A percentile compares a stretch with the other conserved stretches of the same genome.
phyloP scores from a whole-genome alignment of 2,329 filamentous ascomycete species.

The Phialophora expanda region DNA sequence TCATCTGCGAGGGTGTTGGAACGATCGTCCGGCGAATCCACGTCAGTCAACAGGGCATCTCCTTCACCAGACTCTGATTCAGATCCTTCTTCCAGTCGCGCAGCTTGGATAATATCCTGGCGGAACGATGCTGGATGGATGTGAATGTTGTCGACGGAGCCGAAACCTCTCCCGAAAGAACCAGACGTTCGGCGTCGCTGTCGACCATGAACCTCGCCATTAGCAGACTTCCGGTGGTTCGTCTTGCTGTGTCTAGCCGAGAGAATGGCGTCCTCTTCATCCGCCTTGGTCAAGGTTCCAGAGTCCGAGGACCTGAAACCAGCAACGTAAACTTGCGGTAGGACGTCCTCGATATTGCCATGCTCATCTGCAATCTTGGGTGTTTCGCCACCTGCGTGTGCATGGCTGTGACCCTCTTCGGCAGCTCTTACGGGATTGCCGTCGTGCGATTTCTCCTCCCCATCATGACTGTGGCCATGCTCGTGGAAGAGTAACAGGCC shows the following conservation, averaged over 20 bases:
- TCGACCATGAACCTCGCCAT: constrained; percentile 47
- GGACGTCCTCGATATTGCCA: constrained; percentile 65
- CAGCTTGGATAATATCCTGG: constrained; percentile 89
- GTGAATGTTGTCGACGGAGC: constrained; percentile 71
- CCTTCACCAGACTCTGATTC: constrained; percentile 56
- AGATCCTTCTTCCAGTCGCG: constrained; percentile 63
- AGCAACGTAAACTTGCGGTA: constrained; percentile 66
- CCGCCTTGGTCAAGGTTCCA: constrained; percentile 38
- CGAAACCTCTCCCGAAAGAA: constrained; percentile 63
- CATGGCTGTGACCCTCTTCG: constrained; percentile 60
- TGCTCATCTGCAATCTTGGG: constrained; percentile 58
- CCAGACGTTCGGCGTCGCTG: constrained; percentile 65
- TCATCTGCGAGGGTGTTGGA: constrained; percentile 33
- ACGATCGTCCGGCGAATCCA: constrained; percentile 43
- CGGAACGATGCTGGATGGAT: constrained; percentile 90
- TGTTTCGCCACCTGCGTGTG: constrained; percentile 43
- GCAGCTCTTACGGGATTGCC: constrained; percentile 52
- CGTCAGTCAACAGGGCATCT: constrained; percentile 42
- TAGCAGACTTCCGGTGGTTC: constrained; percentile 41
- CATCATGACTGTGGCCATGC: constrained; percentile 80
- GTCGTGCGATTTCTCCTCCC: constrained; percentile 56
- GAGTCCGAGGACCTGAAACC: constrained; percentile 45
- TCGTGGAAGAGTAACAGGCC: constrained; percentile 92
- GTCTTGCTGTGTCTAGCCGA: constrained; percentile 40
- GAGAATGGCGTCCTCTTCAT: constrained; percentile 42